phyloP scores from a whole-genome alignment of 768 basidiomycete species.

The Flagelloscypha sp. region DNA sequence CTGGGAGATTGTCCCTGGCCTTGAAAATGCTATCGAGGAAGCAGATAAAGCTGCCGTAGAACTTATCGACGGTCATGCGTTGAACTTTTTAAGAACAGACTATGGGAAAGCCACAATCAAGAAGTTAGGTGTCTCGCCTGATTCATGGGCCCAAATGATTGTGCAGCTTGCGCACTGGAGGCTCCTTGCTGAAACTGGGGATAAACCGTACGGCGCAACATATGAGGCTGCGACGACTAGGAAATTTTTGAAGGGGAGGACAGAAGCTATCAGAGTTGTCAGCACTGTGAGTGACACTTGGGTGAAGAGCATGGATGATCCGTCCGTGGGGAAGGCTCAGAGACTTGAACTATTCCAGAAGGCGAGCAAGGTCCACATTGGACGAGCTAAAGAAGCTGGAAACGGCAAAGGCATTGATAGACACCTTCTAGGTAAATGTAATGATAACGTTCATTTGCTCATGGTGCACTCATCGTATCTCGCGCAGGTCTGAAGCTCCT shows the following conservation, averaged over 20 bases:
- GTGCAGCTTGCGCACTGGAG: constrained; percentile 84
- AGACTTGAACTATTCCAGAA: constrained; percentile 45
- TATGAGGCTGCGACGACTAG: constrained; percentile 94
- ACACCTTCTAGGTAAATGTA: constrained; percentile 66
- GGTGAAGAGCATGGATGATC: constrained; percentile 66
- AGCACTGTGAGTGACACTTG: constrained; percentile 70
- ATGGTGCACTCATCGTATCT: neutral
- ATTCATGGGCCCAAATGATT: constrained; percentile 91
- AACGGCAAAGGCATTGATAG: constrained; percentile 76
- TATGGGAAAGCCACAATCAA: constrained; percentile 89
- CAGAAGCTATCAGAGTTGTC: constrained; percentile 88
- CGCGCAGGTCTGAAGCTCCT: constrained; percentile 61
- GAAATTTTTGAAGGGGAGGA: constrained; percentile 80
- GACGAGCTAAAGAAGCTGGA: constrained; percentile 57
- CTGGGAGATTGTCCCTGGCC: constrained; percentile 49
- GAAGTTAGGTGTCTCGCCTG: constrained; percentile 80
- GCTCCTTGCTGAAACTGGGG: constrained; percentile 36
- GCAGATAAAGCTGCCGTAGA: constrained; percentile 49
- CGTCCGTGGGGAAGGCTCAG: constrained; percentile 27
- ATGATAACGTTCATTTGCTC: neutral
- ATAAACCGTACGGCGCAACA: constrained; percentile 63
- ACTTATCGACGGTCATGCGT: constrained; percentile 54
- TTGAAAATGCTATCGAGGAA: constrained; percentile 39
- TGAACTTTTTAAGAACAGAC: constrained; percentile 53
- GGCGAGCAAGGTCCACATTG: constrained; percentile 59